Base-by-base conservation (phyloP, 768 basidiomycete species). In the Phylloporus sp. region DNA sequence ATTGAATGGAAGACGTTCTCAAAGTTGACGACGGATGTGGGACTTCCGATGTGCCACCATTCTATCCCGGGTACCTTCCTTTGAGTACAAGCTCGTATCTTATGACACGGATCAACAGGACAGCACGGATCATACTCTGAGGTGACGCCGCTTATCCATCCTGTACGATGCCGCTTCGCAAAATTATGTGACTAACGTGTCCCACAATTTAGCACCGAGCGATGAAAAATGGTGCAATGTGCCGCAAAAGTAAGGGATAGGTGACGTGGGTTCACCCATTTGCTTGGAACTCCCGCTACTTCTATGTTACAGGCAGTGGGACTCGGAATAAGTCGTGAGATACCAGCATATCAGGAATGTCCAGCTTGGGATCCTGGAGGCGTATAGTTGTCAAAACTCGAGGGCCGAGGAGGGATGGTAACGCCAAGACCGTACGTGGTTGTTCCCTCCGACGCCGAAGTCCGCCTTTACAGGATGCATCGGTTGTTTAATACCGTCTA, bases 1-100 rank as follows among this genome's bases (percentile, higher is more conserved):
- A 56, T 10, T 49, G 48, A 47, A 54, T 52, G 42, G 58, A 64
- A 46, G 54, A 52, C 39, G 34, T 48, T 22, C 46, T 59, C 21
- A 50, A 43, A 4, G 40, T 54, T 3, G 50, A 59, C 20, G 49
- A 55, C 24, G 43, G 47, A 26, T 36, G n/a, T n/a, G 50, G 52
- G 53, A 57, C 47, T 55, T 50, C 35, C 51, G 50, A 37, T 56
- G 43, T 53, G 49, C 55, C 9, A 52, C 55, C 17, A 34, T 60
- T 36, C 35, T 53, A 13, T 51, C 35, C 23, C 52, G 57, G 45
- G 59, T 46, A 29, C 53, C 59, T 17, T 69, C 54, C 53, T 50
- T 63, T 14, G 69, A 73, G 44, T 69, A 68, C 68, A 66, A 68
- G 48, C 56, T 71, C 23, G 51, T 66, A 14, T 63, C 71, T n/a